Evolutionary conservation across 257 asterid genomes (phyloP).

Genomic region (Jacaranda mimosifolia): DNA sequence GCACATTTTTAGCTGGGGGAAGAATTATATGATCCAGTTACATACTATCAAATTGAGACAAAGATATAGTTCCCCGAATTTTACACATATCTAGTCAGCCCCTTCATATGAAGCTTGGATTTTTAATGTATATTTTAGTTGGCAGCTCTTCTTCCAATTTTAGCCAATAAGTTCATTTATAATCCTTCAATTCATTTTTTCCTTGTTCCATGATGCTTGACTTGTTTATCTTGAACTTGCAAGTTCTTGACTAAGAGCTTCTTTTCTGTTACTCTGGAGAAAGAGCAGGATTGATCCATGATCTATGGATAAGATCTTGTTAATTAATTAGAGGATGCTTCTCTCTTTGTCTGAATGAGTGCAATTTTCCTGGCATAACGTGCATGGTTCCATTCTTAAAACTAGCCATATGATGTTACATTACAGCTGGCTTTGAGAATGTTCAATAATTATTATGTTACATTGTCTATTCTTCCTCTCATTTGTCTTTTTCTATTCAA

Average conservation of each 20-base stretch:
- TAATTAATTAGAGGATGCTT: slow-evolving; percentile 4
- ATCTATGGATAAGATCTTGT: slow-evolving; percentile 27
- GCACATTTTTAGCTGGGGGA: slow-evolving; percentile 2
- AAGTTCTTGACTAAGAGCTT: slow-evolving; percentile 23
- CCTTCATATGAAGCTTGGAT: slow-evolving; percentile 16
- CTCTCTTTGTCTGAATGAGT: slow-evolving; percentile 16
- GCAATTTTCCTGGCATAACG: not conserved
- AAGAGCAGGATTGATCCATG: slow-evolving; percentile 14
- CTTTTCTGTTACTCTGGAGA: slow-evolving; percentile 22
- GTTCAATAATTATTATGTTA: not conserved
- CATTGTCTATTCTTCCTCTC: slow-evolving; percentile 13
- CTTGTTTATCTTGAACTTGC: slow-evolving; percentile 18
- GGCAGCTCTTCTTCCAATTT: not conserved
- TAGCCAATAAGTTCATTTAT: not conserved
- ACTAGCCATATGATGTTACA: not conserved
- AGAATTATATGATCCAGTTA: slow-evolving; percentile 11
- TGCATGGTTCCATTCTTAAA: not conserved
- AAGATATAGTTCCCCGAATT: slow-evolving; percentile 15
- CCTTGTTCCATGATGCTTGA: slow-evolving; percentile 9
- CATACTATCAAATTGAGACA: slow-evolving; percentile 8
- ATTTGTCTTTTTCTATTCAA: slow-evolving; percentile 32
- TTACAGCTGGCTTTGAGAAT: slow-evolving; percentile 19
- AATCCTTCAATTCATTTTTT: not conserved
- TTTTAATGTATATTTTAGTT: slow-evolving; percentile 13
- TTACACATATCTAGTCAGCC: slow-evolving; percentile 18